Conservation (phyloP, 2,329 filamentous ascomycete species). For the Penicillium glabrum region DNA sequence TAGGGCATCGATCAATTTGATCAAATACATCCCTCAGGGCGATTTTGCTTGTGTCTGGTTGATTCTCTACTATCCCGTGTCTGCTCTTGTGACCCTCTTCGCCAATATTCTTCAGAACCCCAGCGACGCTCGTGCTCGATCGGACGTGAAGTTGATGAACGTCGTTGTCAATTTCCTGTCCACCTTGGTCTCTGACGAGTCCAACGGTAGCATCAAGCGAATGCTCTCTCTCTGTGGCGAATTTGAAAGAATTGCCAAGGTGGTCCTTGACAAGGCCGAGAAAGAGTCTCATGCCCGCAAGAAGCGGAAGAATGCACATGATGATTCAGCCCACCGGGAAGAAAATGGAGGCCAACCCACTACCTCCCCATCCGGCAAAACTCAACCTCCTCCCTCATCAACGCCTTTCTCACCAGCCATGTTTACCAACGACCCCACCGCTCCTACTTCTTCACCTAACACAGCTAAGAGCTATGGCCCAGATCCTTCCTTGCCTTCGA, state of each 20-base stretch:
- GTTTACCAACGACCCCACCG: constrained; percentile 23
- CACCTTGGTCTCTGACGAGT: constrained; percentile 83
- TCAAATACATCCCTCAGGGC: constrained; percentile 94
- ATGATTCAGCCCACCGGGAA: constrained; percentile 30
- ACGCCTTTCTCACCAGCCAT: constrained; percentile 27
- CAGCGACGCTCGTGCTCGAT: constrained; percentile 80
- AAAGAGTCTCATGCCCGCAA: constrained; percentile 76
- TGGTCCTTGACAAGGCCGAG: constrained; percentile 88
- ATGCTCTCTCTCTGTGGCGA: constrained; percentile 96
- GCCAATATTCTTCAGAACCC: constrained; percentile 97
- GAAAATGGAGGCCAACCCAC: constrained; percentile 8
- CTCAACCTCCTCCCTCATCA: constrained; percentile 18
- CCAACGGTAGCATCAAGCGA: constrained; percentile 84
- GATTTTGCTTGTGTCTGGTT: constrained; percentile 96
- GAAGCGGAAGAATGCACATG: constrained; percentile 77
- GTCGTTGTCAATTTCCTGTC: constrained; percentile 89
- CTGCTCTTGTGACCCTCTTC: constrained; percentile 89
- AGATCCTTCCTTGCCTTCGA: constrained; percentile 23
- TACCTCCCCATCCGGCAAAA: constrained; percentile 27
- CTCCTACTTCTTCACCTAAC: constrained; percentile 15
- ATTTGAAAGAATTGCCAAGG: constrained; percentile 89
- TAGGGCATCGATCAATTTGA: constrained; percentile 84
- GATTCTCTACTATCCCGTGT: constrained; percentile 94
- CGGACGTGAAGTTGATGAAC: constrained; percentile 88
- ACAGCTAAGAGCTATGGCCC: constrained; percentile 24